Evolutionary conservation across 352 stramenopile species (phyloP).

Genomic region (Phytophthora fragariaefolia): DNA sequence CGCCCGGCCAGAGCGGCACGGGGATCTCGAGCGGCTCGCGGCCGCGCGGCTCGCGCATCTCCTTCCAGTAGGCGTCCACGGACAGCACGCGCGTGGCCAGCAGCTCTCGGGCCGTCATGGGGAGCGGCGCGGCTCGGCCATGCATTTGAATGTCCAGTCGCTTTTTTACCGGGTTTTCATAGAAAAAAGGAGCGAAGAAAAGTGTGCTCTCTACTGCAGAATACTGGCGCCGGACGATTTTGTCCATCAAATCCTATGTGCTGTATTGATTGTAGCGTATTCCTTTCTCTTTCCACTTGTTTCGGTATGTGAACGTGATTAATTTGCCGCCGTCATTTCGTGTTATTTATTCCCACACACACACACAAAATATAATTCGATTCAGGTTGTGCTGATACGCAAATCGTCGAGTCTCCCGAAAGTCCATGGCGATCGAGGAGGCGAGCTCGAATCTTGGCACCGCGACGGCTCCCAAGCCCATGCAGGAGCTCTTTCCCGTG

Average conservation of each 20-base stretch:
- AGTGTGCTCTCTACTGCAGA: conserved; percentile 16
- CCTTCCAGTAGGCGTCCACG: conserved; percentile 29
- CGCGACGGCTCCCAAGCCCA: conserved; percentile 1
- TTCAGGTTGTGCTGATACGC: conserved; percentile 15
- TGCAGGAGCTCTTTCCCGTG: conserved; percentile 20
- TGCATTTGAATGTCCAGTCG: conserved; percentile 18
- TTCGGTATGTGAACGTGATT: not conserved
- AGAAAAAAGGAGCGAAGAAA: conserved; percentile 5
- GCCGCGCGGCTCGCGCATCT: conserved; percentile 14
- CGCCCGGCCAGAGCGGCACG: conserved; percentile 41
- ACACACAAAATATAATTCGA: conserved; percentile 24
- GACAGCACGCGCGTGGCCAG: conserved; percentile 30
- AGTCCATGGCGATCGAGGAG: conserved; percentile 25
- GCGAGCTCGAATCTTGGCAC: conserved; percentile 8
- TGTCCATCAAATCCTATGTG: conserved; percentile 8
- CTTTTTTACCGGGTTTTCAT: conserved; percentile 15
- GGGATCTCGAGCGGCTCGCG: conserved; percentile 24
- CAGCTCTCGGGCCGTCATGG: conserved; percentile 16
- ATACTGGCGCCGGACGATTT: conserved; percentile 4
- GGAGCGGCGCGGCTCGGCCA: not conserved
- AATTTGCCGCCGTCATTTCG: conserved; percentile 19
- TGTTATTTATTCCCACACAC: not conserved
- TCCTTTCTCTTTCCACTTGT: not conserved
- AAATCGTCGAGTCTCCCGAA: conserved; percentile 17
- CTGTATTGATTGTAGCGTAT: conserved; percentile 23